Evolutionary conservation across 2,329 filamentous ascomycete species (phyloP).

Genomic region (Bipolaris zeicola): DNA sequence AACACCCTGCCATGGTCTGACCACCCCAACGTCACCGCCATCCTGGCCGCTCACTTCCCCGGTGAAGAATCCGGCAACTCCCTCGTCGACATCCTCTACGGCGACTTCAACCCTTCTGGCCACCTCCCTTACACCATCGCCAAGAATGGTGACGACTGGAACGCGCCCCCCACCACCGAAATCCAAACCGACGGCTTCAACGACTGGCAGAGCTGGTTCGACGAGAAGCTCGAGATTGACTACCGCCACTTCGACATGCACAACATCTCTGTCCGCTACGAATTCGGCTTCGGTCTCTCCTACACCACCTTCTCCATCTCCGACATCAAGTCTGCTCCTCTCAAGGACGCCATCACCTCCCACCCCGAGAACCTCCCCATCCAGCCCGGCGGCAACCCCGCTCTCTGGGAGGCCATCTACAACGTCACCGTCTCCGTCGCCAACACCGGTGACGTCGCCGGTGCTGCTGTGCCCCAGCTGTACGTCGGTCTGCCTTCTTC

Average conservation of each 20-base stretch:
- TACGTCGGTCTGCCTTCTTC: slow-evolving; percentile 59
- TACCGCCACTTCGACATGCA: slow-evolving; percentile 74
- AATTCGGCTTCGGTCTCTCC: slow-evolving; percentile 76
- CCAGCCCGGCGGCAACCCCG: slow-evolving; percentile 54
- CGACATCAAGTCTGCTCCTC: slow-evolving; percentile 62
- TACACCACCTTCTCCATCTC: slow-evolving; percentile 80
- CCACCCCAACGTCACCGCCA: slow-evolving; percentile 52
- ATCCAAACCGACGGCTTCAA: slow-evolving; percentile 48
- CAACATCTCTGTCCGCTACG: slow-evolving; percentile 71
- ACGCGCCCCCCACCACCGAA: slow-evolving; percentile 48
- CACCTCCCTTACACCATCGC: slow-evolving; percentile 88
- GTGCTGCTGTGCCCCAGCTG: slow-evolving; percentile 61
- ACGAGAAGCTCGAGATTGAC: slow-evolving; percentile 73
- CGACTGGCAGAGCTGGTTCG: slow-evolving; percentile 59
- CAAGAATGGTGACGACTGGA: slow-evolving; percentile 71
- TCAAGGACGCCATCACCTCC: slow-evolving; percentile 66
- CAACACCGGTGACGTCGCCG: slow-evolving; percentile 68
- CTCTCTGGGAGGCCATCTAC: slow-evolving; percentile 71
- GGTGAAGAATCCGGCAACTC: slow-evolving; percentile 52
- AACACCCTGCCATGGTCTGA: slow-evolving; percentile 51
- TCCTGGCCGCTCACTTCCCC: slow-evolving; percentile 50
- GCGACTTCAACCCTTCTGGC: slow-evolving; percentile 76
- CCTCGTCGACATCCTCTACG: slow-evolving; percentile 64
- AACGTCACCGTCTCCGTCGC: slow-evolving; percentile 68
- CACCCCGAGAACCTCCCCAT: slow-evolving; percentile 47